Percentiles rank a stretch among this genome's conserved stretches.
These are phyloP conservation scores for Phytopythium boreale DNA, from an alignment of 352 stramenopile genomes.

Conservation along the genomic window DNA sequence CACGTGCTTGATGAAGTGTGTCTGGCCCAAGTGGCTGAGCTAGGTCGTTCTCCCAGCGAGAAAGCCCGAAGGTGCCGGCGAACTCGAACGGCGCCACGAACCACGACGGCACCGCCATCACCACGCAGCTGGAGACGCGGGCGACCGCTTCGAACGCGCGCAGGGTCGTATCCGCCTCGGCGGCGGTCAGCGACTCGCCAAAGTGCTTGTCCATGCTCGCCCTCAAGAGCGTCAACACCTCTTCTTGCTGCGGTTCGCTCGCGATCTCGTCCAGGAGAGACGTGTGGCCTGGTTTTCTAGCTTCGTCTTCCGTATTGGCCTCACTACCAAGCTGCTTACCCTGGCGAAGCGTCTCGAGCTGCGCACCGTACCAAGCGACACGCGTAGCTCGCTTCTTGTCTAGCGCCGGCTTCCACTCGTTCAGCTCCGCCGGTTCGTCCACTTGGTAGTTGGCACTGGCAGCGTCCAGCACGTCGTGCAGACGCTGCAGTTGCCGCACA, in stretches of 20 bases:
- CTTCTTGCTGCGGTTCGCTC: not conserved
- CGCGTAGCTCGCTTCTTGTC: not conserved
- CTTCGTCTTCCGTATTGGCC: conserved; percentile 1
- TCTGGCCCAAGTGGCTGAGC: not conserved
- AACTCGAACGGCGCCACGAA: not conserved
- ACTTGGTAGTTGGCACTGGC: not conserved
- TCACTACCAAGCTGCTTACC: no score
- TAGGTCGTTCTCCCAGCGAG: not conserved
- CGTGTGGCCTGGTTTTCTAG: no score
- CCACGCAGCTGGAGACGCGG: not conserved
- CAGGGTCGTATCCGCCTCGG: not conserved
- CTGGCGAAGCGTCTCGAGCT: not conserved
- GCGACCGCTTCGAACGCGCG: not conserved
- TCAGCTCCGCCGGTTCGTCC: not conserved
- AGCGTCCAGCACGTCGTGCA: conserved; percentile 1
- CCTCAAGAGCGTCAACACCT: not conserved
- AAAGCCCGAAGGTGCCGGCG: not conserved
- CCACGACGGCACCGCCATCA: not conserved
- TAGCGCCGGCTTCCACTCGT: not conserved
- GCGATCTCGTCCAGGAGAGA: not conserved
- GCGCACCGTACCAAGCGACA: not conserved
- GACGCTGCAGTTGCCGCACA: not conserved
- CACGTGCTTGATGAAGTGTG: not conserved
- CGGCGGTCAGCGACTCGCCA: not conserved
- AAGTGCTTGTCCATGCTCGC: not conserved